Percentiles rank a stretch among this genome's conserved stretches.
These are phyloP conservation scores for Avena eriantha DNA, from an alignment of 176 grass and related monocot species.

Conservation along the genomic window DNA sequence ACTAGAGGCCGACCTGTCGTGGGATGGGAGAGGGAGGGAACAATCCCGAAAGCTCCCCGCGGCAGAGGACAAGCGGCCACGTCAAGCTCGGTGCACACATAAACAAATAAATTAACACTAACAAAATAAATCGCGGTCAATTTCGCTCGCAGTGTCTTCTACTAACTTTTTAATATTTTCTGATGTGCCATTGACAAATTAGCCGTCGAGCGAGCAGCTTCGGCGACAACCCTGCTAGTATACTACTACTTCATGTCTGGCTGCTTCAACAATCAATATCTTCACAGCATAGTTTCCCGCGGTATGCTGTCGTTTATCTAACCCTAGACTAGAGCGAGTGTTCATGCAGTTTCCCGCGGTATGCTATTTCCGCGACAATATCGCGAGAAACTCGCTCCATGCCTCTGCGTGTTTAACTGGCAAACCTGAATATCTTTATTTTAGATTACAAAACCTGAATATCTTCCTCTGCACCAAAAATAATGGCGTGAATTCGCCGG, in stretches of 20 bases:
- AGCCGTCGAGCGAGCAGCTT: background rate
- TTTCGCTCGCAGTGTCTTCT: too few species aligned
- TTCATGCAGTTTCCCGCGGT: too few species aligned
- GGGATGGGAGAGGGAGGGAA: too few species aligned
- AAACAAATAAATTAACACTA: too few species aligned
- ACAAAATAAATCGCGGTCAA: too few species aligned
- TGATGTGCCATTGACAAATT: background rate
- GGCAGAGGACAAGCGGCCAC: background rate
- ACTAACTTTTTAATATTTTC: too few species aligned
- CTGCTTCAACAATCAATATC: background rate
- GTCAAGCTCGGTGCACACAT: background rate
- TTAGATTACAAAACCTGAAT: too few species aligned
- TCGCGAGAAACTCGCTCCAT: background rate
- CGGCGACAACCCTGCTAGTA: too few species aligned
- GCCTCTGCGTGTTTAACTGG: background rate
- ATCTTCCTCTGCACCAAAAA: too few species aligned
- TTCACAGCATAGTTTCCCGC: background rate
- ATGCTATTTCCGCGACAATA: background rate
- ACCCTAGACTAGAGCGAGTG: too few species aligned
- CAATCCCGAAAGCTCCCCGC: background rate
- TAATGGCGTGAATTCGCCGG: background rate
- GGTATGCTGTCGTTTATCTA: too few species aligned
- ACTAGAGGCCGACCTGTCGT: background rate
- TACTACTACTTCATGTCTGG: background rate
- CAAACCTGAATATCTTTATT: background rate